Base-by-base conservation (phyloP, 2,329 filamentous ascomycete species). In the Colletotrichum chrysophilum region DNA sequence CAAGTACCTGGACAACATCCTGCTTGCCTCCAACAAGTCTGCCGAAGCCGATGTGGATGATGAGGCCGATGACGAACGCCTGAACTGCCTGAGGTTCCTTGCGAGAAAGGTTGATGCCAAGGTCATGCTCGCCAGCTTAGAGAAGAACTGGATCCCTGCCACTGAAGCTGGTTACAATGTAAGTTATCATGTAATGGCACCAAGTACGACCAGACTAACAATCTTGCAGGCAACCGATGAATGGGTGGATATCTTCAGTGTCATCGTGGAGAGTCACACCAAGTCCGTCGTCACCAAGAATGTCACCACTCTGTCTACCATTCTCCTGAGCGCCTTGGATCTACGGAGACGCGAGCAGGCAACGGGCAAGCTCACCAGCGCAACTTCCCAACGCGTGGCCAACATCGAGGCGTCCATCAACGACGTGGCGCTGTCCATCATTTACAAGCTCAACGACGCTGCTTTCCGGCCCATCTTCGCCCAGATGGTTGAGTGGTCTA, bases 391-490 rank as follows among this genome's bases (percentile, higher is more conserved):
- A 16, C 86, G 90, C 60, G 83, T 94, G 7, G 84, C 88, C 24
- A 87, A 89, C 56, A 87, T 78, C 14, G 95, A 98, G 82, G 86
- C 87, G 3, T 87, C 88, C 13, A 81, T 95, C 78, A 94, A 95
- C 81, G 91, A 93, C 12, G 92, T 94, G 14, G 91, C 93, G 0
- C 91, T 99, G 75, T 94, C 95, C 84, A 97, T 98, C 93, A 94
- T 98, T 70, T 95, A 98, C 88, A 98, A 98, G 88, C 91, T 99
- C 77, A 98, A 98, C 85, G 97, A 99, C 82, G 93, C 94, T 1
- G 92, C 94, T 1, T 99, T 99, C 91, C 91, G 96, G 14, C 97
- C 97, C 1, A 92, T 99, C 77, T 99, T 98, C 87, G 90, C 93
- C 18, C 92, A 94, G 78, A 87, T 98, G n/a, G 89, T 97, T 61